A percentile compares a stretch with the other conserved stretches of the same genome.
phyloP scores from a whole-genome alignment of 495 filamentous ascomycete species.

The Penicillium manginii region DNA sequence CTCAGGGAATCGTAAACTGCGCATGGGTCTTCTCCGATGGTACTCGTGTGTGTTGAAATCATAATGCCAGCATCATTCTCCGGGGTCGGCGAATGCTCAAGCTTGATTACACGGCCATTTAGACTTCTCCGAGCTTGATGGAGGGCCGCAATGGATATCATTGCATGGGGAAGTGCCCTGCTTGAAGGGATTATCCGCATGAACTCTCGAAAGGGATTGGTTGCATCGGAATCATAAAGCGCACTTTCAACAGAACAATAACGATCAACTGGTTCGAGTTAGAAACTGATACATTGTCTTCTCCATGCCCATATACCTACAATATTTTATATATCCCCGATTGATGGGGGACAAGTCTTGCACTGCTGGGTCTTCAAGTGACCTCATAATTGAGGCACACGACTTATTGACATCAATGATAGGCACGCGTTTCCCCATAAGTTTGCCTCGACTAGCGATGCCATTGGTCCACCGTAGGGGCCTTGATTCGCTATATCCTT shows the following conservation, averaged over 20 bases:
- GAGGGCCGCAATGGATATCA: slow-evolving; percentile 23
- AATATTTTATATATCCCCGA: slow-evolving; percentile 21
- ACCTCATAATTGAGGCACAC: slow-evolving; percentile 5
- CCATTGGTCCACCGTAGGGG: slow-evolving; percentile 27
- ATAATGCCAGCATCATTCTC: background rate
- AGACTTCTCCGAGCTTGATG: slow-evolving; percentile 16
- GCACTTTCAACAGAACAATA: slow-evolving; percentile 21
- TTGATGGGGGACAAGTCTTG: slow-evolving; percentile 17
- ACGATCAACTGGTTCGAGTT: slow-evolving; percentile 15
- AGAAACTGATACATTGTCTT: background rate
- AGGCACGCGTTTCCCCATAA: slow-evolving; percentile 23
- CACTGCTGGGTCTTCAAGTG: slow-evolving; percentile 18
- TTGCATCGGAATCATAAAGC: slow-evolving; percentile 12
- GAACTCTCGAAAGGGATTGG: slow-evolving; percentile 25
- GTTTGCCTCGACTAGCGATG: slow-evolving; percentile 25
- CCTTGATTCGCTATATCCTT: slow-evolving; percentile 19
- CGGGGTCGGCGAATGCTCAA: background rate
- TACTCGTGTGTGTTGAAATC: background rate
- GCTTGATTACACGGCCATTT: background rate
- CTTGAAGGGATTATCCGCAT: slow-evolving; percentile 26
- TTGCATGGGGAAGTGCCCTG: slow-evolving; percentile 17
- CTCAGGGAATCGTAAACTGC: slow-evolving; percentile 15
- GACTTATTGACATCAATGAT: background rate
- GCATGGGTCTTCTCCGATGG: background rate
- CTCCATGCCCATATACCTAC: slow-evolving; percentile 5